phyloP scores from a whole-genome alignment of 2,329 filamentous ascomycete species.

The Colletotrichum chlorophyti region DNA sequence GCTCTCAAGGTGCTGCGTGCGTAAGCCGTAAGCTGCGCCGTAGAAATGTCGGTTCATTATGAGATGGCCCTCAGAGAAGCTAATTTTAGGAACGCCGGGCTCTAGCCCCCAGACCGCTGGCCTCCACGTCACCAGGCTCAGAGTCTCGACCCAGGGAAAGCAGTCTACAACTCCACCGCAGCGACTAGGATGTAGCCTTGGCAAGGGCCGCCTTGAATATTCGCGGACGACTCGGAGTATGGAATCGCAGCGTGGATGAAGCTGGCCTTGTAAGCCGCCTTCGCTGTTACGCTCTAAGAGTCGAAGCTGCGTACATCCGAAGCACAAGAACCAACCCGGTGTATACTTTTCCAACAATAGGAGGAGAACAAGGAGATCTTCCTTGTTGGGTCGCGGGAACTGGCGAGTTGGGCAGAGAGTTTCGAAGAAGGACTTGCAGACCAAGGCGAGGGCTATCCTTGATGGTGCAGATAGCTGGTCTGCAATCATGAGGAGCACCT shows the following conservation, averaged over 20 bases:
- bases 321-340: not conserved
- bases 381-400: not conserved
- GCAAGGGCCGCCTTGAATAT: too few species aligned
- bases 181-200: not conserved
- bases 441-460: not conserved
- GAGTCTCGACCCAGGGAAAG: not conserved
- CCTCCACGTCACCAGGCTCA: not conserved
- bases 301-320: not conserved
- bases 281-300: not conserved
- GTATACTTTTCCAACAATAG: not conserved
- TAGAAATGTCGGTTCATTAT: constrained; percentile 1
- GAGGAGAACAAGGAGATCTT: not conserved
- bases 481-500: not conserved
- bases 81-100: not conserved
- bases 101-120: not conserved
- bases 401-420: not conserved
- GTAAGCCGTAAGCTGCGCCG: not conserved
- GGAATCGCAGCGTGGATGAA: not conserved
- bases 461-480: not conserved
- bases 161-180: not conserved
- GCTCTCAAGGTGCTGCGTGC: not conserved
- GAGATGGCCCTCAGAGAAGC: not conserved
- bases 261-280: not conserved
- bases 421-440: not conserved
- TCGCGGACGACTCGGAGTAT: not conserved